A percentile compares a stretch with the other conserved stretches of the same genome.
phyloP scores from a whole-genome alignment of 1,284 basidiomycete genomes.

The Irpex sp. region DNA sequence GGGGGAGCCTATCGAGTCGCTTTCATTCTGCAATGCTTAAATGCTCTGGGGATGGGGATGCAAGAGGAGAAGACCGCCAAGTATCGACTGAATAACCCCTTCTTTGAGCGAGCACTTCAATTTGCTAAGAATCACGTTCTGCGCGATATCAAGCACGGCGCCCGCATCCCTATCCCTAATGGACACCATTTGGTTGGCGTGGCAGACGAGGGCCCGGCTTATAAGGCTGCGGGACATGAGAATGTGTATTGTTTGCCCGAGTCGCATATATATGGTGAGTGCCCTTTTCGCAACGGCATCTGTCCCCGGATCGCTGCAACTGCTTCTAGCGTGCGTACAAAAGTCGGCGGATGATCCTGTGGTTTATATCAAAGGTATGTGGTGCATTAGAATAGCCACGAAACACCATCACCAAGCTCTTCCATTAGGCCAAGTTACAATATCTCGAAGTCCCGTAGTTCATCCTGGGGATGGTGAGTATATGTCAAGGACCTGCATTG shows the following conservation, averaged over 20 bases:
- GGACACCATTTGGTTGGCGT: constrained; percentile 68
- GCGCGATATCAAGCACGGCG: constrained; percentile 65
- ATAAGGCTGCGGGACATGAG: constrained; percentile 39
- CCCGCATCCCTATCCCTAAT: constrained; percentile 63
- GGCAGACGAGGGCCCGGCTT: constrained; percentile 70
- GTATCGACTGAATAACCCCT: constrained; percentile 44
- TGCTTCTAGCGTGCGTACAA: constrained; percentile 13
- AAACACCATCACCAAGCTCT: background rate
- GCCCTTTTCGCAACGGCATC: background rate
- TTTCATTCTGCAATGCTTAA: constrained; percentile 44
- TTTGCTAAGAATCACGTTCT: constrained; percentile 58
- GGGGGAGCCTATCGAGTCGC: constrained; percentile 47
- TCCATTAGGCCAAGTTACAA: constrained; percentile 36
- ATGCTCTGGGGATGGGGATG: constrained; percentile 43
- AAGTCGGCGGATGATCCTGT: constrained; percentile 8
- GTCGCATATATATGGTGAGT: constrained; percentile 57
- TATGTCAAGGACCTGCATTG: background rate
- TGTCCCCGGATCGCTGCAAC: background rate
- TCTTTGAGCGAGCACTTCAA: constrained; percentile 45
- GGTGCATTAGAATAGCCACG: background rate
- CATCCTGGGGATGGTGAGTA: constrained; percentile 63
- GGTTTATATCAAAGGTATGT: constrained; percentile 12
- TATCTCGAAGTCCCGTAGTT: constrained; percentile 61
- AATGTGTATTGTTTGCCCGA: constrained; percentile 49
- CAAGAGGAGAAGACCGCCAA: constrained; percentile 26